Evolutionary conservation across 345 rosid genomes (phyloP), one percentile per base, ranked within the genome.

Genomic region (Eutrema japonicum): DNA sequence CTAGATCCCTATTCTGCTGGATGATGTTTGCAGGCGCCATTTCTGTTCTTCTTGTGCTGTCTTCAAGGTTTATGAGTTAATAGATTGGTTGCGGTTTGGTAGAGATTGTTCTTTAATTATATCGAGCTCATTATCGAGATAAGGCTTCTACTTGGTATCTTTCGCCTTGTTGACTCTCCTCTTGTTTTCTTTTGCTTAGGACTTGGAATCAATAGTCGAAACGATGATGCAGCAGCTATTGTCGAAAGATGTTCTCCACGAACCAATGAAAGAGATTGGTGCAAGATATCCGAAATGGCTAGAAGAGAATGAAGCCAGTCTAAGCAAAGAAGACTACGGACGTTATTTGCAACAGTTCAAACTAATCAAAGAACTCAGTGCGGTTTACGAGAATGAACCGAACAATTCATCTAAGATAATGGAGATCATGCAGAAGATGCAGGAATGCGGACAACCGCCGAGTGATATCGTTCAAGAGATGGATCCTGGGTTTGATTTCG

Each of bases 401-500:
- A 69, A 70, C 56, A 85, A 85, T 82, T 89, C 83, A 75, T 78
- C 84, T 60, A 90, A 84, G 87, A 90, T 95, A 32, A 83, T 88
- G 56, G 97, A 90, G 54, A 89, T 92, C 58, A 88, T 95, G 99
- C 99, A 89, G 85, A 92, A 90, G 78, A 95, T 95, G 99, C 99
- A 95, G 80, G 99, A 92, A 46, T 95, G 97, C 2, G 99, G 99
- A 52, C 97, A 95, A 71, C 97, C 99, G n/a, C 99, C 99, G 1
- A 83, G 79, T 58, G 97, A 95, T 45, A 89, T 95, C 57, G 87
- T 95, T 61, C 92, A 85, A 63, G 96, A 92, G 88, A 85, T 95
- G 40, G 85, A 89, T 73, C 99, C 97, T 3, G 96, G 91, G 33
- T 87, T 92, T 40, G 94, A 90, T 80, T 77, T 90, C 40, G 76